Evolutionary conservation across 139 green algal species (phyloP), one percentile per base, ranked within the genome.

Genomic region (Zygnema cylindricum): DNA sequence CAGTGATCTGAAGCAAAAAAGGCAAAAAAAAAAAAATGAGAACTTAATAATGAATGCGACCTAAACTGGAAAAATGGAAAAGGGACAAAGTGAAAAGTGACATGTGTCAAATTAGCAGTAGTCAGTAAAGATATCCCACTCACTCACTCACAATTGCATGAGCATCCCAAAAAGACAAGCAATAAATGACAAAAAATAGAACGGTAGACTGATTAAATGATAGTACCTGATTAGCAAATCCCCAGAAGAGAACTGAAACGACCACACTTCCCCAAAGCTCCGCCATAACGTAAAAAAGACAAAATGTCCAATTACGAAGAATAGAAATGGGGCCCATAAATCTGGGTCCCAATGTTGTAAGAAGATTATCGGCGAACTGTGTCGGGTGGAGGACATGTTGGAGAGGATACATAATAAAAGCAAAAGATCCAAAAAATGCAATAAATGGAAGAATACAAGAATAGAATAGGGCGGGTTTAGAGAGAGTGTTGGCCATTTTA

Each of bases 221-320:
- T 81, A 22, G n/a, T 32, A 94, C 92, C 94, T 98, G 96, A 93
- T 99, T 99, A 86, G 96, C 96, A 93, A 99, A 91, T n/a, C 91
- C 97, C 97, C 97, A 99, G 95, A 99, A 99, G 57, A 99, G 96
- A 79, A 99, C 96, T 0, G 97, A 99, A 77, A 99, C 97, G 39
- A 99, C 96, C 38, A 99, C 97, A 55, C 96, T 98, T 69, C 97
- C 97, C 97, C 97, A 99, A 76, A 99, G 94, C 96, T 99, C 97
- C 33, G 97, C 96, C 96, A 99, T 98, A 55, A 99, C 97, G 91
- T 99, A 99, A 93, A 99, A 99, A n/a, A 99, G 93, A 93, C 96
- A 98, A 94, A 97, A 99, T 55, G 95, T 98, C 97, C 97, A 99
- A 94, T 99, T 99, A 89, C 97, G 95, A 69, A 99, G 88, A 88